phyloP scores from a whole-genome alignment of 192 early-diverging fungal genomes.

The Backusella psychrophila region DNA sequence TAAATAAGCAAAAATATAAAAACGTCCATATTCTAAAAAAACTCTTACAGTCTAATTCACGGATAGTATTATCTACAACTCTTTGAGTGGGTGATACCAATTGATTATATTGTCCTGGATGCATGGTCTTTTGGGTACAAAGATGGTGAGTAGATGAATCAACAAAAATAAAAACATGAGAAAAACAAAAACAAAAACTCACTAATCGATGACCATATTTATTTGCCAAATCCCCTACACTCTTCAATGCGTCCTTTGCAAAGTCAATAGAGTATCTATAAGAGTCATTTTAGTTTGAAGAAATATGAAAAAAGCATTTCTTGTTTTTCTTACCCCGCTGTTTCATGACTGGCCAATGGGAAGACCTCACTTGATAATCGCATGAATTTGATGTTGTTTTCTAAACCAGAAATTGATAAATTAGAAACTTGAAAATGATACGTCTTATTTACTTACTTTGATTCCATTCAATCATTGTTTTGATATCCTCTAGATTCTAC shows the following conservation, averaged over 20 bases:
- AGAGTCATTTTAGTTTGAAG: neutral
- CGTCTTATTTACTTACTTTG: conserved; percentile 7
- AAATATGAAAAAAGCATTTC: neutral
- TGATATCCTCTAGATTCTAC: conserved; percentile 37
- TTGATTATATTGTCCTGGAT: conserved; percentile 52
- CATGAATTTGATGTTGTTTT: conserved; percentile 47
- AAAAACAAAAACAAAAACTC: neutral
- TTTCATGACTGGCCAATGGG: conserved; percentile 46
- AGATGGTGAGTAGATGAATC: neutral
- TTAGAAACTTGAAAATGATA: neutral
- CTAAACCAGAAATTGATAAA: neutral
- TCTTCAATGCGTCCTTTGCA: conserved; percentile 34
- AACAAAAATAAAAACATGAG: no score
- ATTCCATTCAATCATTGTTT: conserved; percentile 44
- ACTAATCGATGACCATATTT: conserved; percentile 43
- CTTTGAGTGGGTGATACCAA: conserved; percentile 34
- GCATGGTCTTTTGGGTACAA: conserved; percentile 32
- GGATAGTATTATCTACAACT: conserved; percentile 37
- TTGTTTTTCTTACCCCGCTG: conserved; percentile 32
- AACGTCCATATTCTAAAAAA: neutral
- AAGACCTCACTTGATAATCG: conserved; percentile 47
- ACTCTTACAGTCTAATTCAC: conserved; percentile 33
- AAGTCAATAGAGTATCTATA: conserved; percentile 33
- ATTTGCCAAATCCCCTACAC: conserved; percentile 36
- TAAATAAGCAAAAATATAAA: neutral